Evolutionary conservation across 2,329 filamentous ascomycete genomes (phyloP), one percentile per base, ranked within the genome.

Genomic region (Tolypocladium pustulatum): DNA sequence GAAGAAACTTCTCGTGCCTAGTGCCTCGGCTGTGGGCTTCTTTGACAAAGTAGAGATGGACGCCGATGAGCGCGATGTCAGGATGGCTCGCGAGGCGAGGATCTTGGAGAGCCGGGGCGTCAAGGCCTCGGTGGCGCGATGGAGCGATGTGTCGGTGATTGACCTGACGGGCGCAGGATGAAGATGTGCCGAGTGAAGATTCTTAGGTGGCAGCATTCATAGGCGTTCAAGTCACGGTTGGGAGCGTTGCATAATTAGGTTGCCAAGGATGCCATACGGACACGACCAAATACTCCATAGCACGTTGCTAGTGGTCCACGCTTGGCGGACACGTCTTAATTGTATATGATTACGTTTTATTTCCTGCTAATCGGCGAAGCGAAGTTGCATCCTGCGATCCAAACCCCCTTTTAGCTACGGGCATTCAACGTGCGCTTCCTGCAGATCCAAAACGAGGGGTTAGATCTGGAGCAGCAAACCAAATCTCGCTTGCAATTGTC

Each of bases 1-100:
- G 64, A 78, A 75, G 61, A 77, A 72, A 60, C 60, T 76, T 15
- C 69, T 75, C 60, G 63, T 75, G 40, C 73, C 75, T 15, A 70
- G 70, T 49, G 65, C 65, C 32, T 73, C 72, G 52, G 65, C 66
- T 17, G 65, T 65, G 7, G 76, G 76, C 3, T 78, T 76, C 65
- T 73, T 75, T 61, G 65, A 68, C 32, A 75, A 71, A 37, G 57
- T 69, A 2, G 62, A 68, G 20, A 63, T 68, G 9, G 63, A 66
- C 1, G 61, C 60, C 1, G 63, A 67, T 15, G 62, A 73, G 58
- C 63, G 65, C 1, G 67, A 69, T 17, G 65, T 62, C 8, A 59
- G 59, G 55, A 36, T 68, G 27, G 62, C 61, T 51, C 61, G 59
- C 43, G 67, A 70, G 37, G 61, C 62, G 5, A 61, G 57, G 25